Evolutionary conservation across 345 rosid species (phyloP).

Genomic region (Gossypium sturtianum): DNA sequence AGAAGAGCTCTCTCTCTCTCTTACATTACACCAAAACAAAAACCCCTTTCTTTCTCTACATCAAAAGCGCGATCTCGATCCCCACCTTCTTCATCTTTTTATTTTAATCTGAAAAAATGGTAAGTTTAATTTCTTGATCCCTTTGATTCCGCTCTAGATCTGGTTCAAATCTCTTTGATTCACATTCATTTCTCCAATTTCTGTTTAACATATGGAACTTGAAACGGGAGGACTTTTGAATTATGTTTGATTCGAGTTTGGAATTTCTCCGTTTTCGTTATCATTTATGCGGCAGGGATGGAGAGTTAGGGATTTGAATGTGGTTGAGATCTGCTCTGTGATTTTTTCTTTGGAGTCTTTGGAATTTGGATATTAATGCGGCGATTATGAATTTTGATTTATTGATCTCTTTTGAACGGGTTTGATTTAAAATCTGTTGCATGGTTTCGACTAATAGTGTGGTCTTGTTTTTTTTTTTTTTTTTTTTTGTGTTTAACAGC

Average conservation of each 20-base stretch:
- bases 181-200: background rate
- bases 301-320: constrained; percentile 5
- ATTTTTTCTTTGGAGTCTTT: background rate
- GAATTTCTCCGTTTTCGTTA: background rate
- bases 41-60: background rate
- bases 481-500: constrained; percentile 29
- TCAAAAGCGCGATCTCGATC: constrained; percentile 1
- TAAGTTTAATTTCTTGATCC: constrained; percentile 10
- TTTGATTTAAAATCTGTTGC: constrained; percentile 5
- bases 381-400: background rate
- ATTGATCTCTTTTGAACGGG: background rate
- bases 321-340: constrained; percentile 13
- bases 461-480: constrained; percentile 1
- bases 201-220: background rate
- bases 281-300: background rate
- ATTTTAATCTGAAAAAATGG: constrained; percentile 17
- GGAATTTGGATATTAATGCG: background rate
- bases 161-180: constrained; percentile 12
- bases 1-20: background rate
- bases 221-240: background rate
- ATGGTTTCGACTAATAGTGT: constrained; percentile 16
- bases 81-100: background rate
- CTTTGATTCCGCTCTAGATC: constrained; percentile 10
- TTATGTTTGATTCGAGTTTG: background rate
- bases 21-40: background rate